Evolutionary conservation across 768 basidiomycete genomes (phyloP).

Genomic region (Suillus subaureus): DNA sequence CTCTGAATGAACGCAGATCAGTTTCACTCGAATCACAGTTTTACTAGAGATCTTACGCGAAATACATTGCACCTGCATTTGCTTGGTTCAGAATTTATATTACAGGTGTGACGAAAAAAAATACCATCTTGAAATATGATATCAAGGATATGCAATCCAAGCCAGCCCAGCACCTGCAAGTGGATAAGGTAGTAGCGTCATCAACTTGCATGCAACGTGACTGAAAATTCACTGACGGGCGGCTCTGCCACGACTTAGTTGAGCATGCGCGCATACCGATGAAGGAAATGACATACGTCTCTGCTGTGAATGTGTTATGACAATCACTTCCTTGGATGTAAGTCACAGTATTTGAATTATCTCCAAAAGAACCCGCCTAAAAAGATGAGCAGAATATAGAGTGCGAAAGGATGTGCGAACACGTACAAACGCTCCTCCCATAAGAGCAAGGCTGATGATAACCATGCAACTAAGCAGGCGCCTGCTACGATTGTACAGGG

Average conservation of each 20-base stretch:
- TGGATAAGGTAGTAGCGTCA: not conserved
- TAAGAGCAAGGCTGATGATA: slow-evolving; percentile 33
- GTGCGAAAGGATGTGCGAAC: not conserved
- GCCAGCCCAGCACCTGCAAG: slow-evolving; percentile 32
- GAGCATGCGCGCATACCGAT: not conserved
- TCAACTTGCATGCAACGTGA: not conserved
- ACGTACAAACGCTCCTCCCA: slow-evolving; percentile 40
- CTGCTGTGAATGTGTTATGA: slow-evolving; percentile 20
- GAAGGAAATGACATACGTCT: slow-evolving; percentile 1
- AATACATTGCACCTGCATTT: slow-evolving; percentile 54
- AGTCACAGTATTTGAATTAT: slow-evolving; percentile 29
- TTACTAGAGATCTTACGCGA: slow-evolving; percentile 44
- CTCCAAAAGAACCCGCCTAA: slow-evolving; percentile 49
- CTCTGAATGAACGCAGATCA: not conserved
- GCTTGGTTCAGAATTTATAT: not conserved
- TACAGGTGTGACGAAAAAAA: slow-evolving; percentile 4
- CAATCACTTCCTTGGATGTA: slow-evolving; percentile 21
- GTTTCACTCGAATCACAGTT: not conserved
- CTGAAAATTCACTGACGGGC: not conserved
- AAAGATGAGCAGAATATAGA: not conserved
- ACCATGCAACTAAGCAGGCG: slow-evolving; percentile 41
- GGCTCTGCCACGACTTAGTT: not conserved
- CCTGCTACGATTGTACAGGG: slow-evolving; percentile 46
- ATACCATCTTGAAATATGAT: slow-evolving; percentile 55
- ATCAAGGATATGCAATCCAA: slow-evolving; percentile 52